Base-by-base conservation (phyloP, 768 basidiomycete genomes). In the Mycena pura region DNA sequence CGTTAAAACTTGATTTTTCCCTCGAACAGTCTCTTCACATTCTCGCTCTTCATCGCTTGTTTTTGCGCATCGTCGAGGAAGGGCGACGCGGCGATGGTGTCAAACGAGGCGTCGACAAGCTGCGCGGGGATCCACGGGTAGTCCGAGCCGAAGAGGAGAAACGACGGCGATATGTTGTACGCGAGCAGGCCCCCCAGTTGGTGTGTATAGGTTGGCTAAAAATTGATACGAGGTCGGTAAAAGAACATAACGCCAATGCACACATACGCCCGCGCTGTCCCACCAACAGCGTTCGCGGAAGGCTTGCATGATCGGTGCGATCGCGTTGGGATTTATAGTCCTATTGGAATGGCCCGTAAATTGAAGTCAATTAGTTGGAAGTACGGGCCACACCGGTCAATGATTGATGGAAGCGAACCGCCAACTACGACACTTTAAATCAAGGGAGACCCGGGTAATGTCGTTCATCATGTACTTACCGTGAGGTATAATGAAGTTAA, bases 251-350 rank as follows among this genome's bases (percentile, higher is more conserved):
- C 27, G 41, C 14, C 38, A 52, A 52, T 50, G n/a, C 5, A 25
- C 9, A 52, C 46, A 17, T 45, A 60, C 58, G 15, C 58, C 58
- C 15, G 58, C 58, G 32, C 58, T 60, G 29, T 60, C 58, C 58
- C 58, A 60, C 58, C 58, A 60, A 39, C 58, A 60, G 13, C 52
- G 28, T 7, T 29, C 25, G 19, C 34, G 41, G 41, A 54, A 54
- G 11, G 52, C 41, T 32, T 54, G 14, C 22, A 54, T 21, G 31
- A 54, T 44, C 7, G 43, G 29, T 32, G 52, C 21, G 44, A 7
- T 54, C 1, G 32, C 52, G 17, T 25, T 8, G 13, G 25, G 3
- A 6, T 17, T 36, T 9, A 36, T 29, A 15, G 32, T 27, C 32
- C 48, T 50, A 50, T 50, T 22, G 38, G 32, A 11, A n/a, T n/a